phyloP scores from a whole-genome alignment of 1,284 basidiomycete species.

The Calocybe gambosa region DNA sequence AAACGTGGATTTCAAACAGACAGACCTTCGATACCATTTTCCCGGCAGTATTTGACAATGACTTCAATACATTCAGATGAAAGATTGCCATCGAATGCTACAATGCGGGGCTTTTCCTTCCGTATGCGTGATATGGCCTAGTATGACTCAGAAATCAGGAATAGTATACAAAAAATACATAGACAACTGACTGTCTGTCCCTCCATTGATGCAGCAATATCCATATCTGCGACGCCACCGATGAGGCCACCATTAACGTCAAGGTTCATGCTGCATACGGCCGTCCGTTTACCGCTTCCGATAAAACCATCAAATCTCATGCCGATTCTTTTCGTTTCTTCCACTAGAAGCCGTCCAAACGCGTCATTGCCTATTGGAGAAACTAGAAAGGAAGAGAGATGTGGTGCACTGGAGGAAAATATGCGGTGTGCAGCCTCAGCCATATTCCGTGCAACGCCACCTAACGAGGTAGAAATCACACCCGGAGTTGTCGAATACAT shows the following conservation, averaged over 20 bases:
- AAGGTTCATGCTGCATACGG: conserved; percentile 84
- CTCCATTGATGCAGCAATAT: conserved; percentile 52
- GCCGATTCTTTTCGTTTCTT: conserved; percentile 54
- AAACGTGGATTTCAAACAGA: conserved; percentile 9
- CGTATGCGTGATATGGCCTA: conserved; percentile 22
- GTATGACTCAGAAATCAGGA: neutral
- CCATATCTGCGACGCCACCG: conserved; percentile 91
- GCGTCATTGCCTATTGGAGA: conserved; percentile 65
- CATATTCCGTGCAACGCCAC: conserved; percentile 93
- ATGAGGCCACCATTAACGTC: conserved; percentile 69
- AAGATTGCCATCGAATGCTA: conserved; percentile 84
- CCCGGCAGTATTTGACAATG: conserved; percentile 46
- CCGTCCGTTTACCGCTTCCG: conserved; percentile 40
- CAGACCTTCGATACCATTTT: conserved; percentile 48
- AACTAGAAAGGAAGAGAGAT: conserved; percentile 44
- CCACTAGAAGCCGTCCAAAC: conserved; percentile 58
- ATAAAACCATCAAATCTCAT: conserved; percentile 84
- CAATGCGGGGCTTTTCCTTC: conserved; percentile 46
- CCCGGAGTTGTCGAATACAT: conserved; percentile 80
- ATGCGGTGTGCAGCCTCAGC: conserved; percentile 81
- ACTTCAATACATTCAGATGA: conserved; percentile 45
- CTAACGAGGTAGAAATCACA: conserved; percentile 64
- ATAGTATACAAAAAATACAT: neutral
- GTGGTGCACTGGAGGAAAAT: conserved; percentile 32
- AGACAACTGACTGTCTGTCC: conserved; percentile 36